Evolutionary conservation across 345 rosid genomes (phyloP).

Genomic region (Eucalyptus tenuipes): DNA sequence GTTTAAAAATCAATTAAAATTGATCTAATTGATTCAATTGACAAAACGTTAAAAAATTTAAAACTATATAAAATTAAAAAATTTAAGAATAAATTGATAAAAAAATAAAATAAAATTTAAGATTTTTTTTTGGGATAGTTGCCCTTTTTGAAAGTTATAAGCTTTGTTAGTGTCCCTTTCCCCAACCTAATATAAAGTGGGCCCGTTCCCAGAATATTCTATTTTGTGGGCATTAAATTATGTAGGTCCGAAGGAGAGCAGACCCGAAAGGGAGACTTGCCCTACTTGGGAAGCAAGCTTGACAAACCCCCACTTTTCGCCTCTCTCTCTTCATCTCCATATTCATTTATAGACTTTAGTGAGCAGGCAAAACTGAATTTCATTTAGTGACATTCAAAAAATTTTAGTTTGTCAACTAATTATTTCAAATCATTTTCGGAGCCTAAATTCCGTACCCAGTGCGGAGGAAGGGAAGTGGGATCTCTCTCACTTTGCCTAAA

Average conservation of each 20-base stretch:
- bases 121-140: too few species aligned
- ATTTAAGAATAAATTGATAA: too few species aligned
- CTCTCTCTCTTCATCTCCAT: not conserved
- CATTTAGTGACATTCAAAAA: too few species aligned
- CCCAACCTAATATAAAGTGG: not conserved
- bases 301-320: not conserved
- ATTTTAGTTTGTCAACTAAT: fast-evolving
- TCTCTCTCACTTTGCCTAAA: not conserved
- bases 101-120: fast-evolving
- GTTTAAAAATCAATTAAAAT: too few species aligned
- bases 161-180: not conserved
- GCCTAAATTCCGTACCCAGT: not conserved
- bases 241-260: not conserved
- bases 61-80: fast-evolving
- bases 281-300: not conserved
- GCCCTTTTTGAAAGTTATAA: too few species aligned
- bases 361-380: not conserved
- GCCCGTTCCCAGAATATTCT: not conserved
- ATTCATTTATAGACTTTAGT: not conserved
- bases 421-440: not conserved
- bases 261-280: not conserved
- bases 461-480: not conserved
- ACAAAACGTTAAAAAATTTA: too few species aligned
- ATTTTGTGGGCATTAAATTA: not conserved
- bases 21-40: too few species aligned